Conservation (phyloP, 129 eudicot species). For the Calendula officinalis region DNA sequence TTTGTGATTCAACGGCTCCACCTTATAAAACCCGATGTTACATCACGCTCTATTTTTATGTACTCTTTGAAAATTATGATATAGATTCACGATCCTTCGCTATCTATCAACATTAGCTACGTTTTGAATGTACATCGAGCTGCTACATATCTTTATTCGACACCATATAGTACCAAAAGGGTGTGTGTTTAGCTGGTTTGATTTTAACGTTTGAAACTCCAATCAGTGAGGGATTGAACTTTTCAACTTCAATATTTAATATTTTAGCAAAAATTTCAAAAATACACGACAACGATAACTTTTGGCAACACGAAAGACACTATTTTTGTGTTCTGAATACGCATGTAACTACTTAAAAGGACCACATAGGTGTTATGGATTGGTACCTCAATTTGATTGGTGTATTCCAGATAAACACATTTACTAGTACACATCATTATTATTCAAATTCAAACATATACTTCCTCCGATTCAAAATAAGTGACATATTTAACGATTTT, state of each 20-base stretch:
- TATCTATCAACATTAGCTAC: not conserved
- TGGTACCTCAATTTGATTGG: no score
- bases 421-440: no score
- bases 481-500: no score
- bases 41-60: no score
- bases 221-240: not conserved
- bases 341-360: not conserved
- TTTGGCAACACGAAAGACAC: no score
- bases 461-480: no score
- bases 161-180: conserved; percentile 9
- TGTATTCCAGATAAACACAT: no score
- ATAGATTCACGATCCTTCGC: not conserved
- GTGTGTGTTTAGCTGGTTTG: not conserved
- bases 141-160: conserved; percentile 18
- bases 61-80: not conserved
- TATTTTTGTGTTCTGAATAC: no score
- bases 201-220: not conserved
- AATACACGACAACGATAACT: not conserved
- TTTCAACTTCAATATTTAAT: not conserved
- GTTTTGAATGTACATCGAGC: conserved; percentile 4
- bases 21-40: not conserved
- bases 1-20: not conserved
- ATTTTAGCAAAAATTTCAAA: not conserved
- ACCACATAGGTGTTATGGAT: not conserved
- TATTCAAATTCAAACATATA: no score